Evolutionary conservation across 23 red algal species (phyloP), one percentile per base, ranked within the genome.

Genomic region (Gracilaria caudata): DNA sequence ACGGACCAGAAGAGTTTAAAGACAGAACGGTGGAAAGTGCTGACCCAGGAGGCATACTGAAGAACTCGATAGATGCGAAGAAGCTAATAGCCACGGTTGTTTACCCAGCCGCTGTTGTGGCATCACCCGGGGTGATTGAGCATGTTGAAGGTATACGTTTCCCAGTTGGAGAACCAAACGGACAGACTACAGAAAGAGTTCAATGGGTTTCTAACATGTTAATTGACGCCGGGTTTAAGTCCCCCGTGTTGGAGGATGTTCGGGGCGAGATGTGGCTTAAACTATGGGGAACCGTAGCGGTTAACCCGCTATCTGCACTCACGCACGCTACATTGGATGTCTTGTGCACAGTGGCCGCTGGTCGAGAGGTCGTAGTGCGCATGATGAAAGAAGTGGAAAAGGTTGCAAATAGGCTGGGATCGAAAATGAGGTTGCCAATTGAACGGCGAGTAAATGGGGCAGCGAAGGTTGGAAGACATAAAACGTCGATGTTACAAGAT

Each of bases 301-400:
- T 94, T 7, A 94, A 94, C 55, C 92, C 92, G 55, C 66, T 94
- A 29, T 94, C 92, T 36, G 92, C 92, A 36, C 64, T 94, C 45
- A 86, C 81, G 25, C 92, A 94, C 49, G 92, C 92, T 21, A 94
- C 92, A 1, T 54, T 94, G 38, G 92, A 80, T 77, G 83, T 86
- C 17, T 51, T 94, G 24, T 94, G 92, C 83, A 80, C 80, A 35
- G 45, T 74, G 9, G 56, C 71, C 10, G 46, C 37, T 70, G 77
- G 77, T 39, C 53, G 92, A 29, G 46, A 64, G 29, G 81, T 94
- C n/a, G 83, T 86, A 23, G 51, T 79, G 49, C 23, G 41, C 4
- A 53, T 84, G 85, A 88, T 94, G 83, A 35, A 75, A 32, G 92
- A 94, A 68, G 85, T 87, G 39, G 83, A 94, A 81, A 57, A 57